phyloP scores from a whole-genome alignment of 1,284 basidiomycete species.

The Xerocomus minutiporus region DNA sequence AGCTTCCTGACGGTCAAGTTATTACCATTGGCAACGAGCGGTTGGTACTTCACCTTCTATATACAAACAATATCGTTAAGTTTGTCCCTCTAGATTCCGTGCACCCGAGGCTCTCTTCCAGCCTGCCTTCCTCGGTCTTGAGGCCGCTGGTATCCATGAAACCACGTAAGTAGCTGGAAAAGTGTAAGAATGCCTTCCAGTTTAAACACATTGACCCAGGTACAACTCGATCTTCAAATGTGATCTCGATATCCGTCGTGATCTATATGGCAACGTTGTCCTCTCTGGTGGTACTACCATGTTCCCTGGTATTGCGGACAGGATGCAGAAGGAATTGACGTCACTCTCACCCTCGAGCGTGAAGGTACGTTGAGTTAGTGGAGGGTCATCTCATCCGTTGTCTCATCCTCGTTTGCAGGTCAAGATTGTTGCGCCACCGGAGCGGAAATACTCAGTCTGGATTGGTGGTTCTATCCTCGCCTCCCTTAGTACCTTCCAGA shows the following conservation, averaged over 20 bases:
- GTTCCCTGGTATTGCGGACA: constrained; percentile 96
- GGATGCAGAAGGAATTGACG: constrained; percentile 97
- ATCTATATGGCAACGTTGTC: constrained; percentile 91
- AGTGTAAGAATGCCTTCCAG: neutral
- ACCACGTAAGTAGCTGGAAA: constrained; percentile 60
- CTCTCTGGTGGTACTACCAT: constrained; percentile 96
- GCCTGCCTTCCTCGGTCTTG: constrained; percentile 89
- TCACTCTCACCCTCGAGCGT: constrained; percentile 75
- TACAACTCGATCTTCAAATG: constrained; percentile 89
- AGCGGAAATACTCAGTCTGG: constrained; percentile 96
- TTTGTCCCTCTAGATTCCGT: constrained; percentile 66
- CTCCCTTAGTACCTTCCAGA: constrained; percentile 95
- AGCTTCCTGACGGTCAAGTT: constrained; percentile 94
- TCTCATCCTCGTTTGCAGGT: constrained; percentile 51
- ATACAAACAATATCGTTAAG: constrained; percentile 3
- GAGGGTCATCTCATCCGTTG: neutral
- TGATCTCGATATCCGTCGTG: constrained; percentile 80
- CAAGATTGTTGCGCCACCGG: constrained; percentile 90
- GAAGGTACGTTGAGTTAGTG: constrained; percentile 62
- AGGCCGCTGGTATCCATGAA: constrained; percentile 93
- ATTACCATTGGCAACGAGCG: constrained; percentile 97
- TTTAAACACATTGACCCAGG: constrained; percentile 33
- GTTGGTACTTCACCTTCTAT: constrained; percentile 35
- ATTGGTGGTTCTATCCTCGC: constrained; percentile 98
- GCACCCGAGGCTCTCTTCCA: constrained; percentile 97